Percentiles rank a stretch among this genome's conserved stretches.
These are phyloP conservation scores for Eucalyptus pumila DNA, from an alignment of 345 rosid genomes.

Conservation along the genomic window DNA sequence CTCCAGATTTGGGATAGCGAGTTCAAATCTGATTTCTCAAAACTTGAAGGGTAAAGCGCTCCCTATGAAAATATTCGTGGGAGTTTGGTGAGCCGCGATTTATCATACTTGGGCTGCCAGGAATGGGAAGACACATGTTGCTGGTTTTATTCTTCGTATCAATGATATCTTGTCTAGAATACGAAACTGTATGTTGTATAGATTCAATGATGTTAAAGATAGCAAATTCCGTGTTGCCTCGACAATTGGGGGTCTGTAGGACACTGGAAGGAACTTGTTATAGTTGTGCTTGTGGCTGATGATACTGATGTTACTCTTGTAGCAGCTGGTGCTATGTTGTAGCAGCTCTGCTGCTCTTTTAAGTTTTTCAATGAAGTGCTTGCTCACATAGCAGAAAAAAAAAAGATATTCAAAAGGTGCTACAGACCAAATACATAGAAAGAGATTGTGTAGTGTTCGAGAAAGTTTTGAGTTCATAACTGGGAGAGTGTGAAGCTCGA, in stretches of 20 bases:
- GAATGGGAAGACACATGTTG: not conserved
- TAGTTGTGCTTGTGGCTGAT: not conserved
- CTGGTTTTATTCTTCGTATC: not conserved
- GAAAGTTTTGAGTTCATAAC: slow-evolving; percentile 10
- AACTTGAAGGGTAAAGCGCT: no score
- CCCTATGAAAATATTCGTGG: no score
- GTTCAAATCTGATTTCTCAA: not conserved
- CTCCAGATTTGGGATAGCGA: not conserved
- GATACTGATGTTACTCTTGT: not conserved
- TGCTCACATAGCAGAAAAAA: not conserved
- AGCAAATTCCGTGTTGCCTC: not conserved
- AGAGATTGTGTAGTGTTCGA: no score
- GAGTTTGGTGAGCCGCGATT: no score
- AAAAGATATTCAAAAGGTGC: not conserved
- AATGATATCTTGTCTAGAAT: not conserved
- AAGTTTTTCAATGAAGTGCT: not conserved
- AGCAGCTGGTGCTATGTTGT: not conserved
- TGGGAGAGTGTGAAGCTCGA: slow-evolving; percentile 60
- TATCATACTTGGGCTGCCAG: no score
- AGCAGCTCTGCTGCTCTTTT: not conserved
- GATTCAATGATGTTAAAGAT: not conserved
- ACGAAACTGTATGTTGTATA: not conserved
- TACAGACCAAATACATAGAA: not conserved
- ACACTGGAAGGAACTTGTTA: not conserved
- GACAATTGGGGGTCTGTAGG: not conserved